phyloP scores from a whole-genome alignment of 352 stramenopile genomes.

The Pythium myriotylum region DNA sequence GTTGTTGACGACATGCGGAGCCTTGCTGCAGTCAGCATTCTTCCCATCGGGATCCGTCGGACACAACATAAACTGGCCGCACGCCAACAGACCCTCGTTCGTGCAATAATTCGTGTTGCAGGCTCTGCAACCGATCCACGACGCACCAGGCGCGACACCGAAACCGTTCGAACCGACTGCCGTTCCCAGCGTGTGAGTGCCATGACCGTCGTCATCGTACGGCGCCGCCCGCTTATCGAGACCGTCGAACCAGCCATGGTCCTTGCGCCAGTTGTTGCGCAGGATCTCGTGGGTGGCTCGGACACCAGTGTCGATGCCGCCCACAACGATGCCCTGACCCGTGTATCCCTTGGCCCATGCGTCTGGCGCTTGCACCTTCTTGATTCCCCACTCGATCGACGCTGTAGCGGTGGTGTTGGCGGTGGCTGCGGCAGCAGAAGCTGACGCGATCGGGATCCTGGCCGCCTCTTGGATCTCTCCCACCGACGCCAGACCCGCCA shows the following conservation, averaged over 20 bases:
- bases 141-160: slow-evolving; percentile 4
- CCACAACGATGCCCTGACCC: slow-evolving; percentile 26
- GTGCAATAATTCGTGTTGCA: slow-evolving; percentile 7
- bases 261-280: background rate
- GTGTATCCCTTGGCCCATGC: slow-evolving; percentile 22
- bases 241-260: background rate
- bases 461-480: background rate
- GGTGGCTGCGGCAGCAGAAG: background rate
- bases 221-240: background rate
- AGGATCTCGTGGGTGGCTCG: background rate
- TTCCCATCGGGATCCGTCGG: slow-evolving; percentile 1
- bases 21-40: slow-evolving; percentile 4
- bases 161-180: background rate
- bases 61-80: slow-evolving; percentile 30
- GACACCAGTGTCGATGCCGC: background rate
- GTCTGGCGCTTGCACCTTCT: slow-evolving; percentile 15
- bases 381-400: slow-evolving; percentile 22
- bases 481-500: slow-evolving; percentile 1
- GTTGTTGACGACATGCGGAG: slow-evolving; percentile 24
- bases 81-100: slow-evolving; percentile 22
- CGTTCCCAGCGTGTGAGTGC: slow-evolving; percentile 9
- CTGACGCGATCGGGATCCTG: background rate
- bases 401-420: background rate
- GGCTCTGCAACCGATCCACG: slow-evolving; percentile 8
- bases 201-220: background rate